Evolutionary conservation across 257 asterid species (phyloP).

Genomic region (Catharanthus roseus): DNA sequence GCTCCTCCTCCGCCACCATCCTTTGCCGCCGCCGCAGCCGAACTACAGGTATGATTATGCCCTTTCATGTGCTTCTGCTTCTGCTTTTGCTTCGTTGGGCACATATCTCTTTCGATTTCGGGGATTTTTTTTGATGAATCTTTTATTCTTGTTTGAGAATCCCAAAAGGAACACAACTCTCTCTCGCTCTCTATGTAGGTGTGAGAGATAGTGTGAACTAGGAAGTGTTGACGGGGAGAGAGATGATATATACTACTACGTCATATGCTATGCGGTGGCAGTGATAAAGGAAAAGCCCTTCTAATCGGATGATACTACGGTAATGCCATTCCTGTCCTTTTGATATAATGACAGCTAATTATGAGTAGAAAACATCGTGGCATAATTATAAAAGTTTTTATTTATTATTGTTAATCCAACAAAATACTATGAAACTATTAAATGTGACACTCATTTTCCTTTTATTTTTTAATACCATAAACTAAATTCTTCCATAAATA

Average conservation of each 20-base stretch:
- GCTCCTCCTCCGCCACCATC: slow-evolving; percentile 9
- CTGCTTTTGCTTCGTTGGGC: slow-evolving; percentile 52
- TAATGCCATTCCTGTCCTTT: too few relatives aligned
- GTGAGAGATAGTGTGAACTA: too few relatives aligned
- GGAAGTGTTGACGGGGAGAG: too few relatives aligned
- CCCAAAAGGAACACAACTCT: too few relatives aligned
- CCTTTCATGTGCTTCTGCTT: slow-evolving; percentile 36
- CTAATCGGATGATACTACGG: not conserved
- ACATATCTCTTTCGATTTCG: slow-evolving; percentile 23
- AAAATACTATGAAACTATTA: too few relatives aligned
- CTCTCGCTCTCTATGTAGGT: too few relatives aligned
- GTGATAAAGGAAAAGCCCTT: not conserved
- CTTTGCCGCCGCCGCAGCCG: slow-evolving; percentile 19
- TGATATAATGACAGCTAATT: not conserved
- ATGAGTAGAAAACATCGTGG: not conserved
- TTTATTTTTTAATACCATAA: too few relatives aligned
- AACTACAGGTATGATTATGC: slow-evolving; percentile 24
- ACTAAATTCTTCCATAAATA: too few relatives aligned
- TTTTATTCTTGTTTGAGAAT: too few relatives aligned
- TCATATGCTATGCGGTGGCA: too few relatives aligned
- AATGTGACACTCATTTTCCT: too few relatives aligned
- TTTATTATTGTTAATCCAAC: too few relatives aligned
- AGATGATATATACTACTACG: not conserved
- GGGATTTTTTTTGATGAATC: not conserved
- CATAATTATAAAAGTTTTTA: not conserved